phyloP scores from a whole-genome alignment of 2,329 filamentous ascomycete genomes.

The Fusarium verrucosum region DNA sequence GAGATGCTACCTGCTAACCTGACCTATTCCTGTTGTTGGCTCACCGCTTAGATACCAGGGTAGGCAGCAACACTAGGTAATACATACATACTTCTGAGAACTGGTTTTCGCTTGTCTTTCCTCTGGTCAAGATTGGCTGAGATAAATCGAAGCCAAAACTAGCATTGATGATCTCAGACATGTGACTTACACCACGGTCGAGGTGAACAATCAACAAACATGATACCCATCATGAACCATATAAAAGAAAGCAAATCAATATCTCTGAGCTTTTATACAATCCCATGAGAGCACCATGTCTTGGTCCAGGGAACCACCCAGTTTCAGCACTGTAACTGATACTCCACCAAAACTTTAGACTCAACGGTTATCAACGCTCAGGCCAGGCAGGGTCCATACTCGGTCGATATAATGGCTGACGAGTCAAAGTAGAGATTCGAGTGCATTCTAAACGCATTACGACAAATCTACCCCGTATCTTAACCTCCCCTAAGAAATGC shows the following conservation, averaged over 20 bases:
- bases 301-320: neutral
- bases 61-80: neutral
- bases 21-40: neutral
- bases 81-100: neutral
- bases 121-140: neutral
- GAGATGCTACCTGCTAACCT: no score
- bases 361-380: slow-evolving; percentile 11
- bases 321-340: neutral
- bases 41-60: slow-evolving; percentile 14
- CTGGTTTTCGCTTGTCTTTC: neutral
- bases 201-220: neutral
- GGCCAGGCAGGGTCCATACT: slow-evolving; percentile 15
- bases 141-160: neutral
- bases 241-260: neutral
- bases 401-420: neutral
- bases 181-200: slow-evolving; percentile 9
- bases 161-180: slow-evolving; percentile 3
- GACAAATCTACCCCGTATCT: neutral
- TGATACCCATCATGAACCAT: neutral
- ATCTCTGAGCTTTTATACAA: no score
- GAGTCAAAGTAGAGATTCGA: slow-evolving; percentile 4
- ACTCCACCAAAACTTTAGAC: neutral
- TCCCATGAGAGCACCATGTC: neutral
- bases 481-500: slow-evolving; percentile 1
- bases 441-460: slow-evolving; percentile 1